A percentile compares a stretch with the other conserved stretches of the same genome.
Evolutionary conservation across 805 yeast species (phyloP).

Genomic region (Pichia californica): DNA sequence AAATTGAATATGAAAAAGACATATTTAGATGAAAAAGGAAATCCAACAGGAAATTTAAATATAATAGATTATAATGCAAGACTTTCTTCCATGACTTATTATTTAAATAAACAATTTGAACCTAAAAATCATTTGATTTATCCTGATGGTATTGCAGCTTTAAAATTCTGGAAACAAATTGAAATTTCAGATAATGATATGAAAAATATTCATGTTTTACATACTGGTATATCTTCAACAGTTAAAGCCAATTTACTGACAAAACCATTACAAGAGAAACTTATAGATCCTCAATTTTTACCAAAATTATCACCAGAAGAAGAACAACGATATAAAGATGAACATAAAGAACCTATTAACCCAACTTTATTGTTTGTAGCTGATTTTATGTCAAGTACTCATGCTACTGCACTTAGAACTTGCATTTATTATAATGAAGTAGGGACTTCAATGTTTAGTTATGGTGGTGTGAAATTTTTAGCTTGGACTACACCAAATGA

Average conservation of each 20-base stretch:
- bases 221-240: conserved; percentile 11
- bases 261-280: conserved; percentile 35
- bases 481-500: conserved; percentile 58
- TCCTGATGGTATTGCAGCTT: conserved; percentile 18
- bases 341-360: conserved; percentile 18
- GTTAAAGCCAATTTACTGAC: conserved; percentile 18
- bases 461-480: conserved; percentile 58
- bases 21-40: conserved; percentile 23
- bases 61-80: conserved; percentile 59
- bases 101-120: conserved; percentile 50
- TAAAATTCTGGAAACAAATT: conserved; percentile 21
- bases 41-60: conserved; percentile 32
- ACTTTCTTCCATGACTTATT: conserved; percentile 52
- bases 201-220: conserved; percentile 14
- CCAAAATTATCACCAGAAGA: conserved; percentile 2
- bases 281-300: conserved; percentile 31
- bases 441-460: conserved; percentile 31
- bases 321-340: background rate
- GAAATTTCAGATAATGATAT: conserved; percentile 13
- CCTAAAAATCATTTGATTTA: conserved; percentile 62
- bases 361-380: conserved; percentile 26
- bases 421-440: conserved; percentile 27
- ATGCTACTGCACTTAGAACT: conserved; percentile 51
- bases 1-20: conserved; percentile 35
- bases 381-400: conserved; percentile 32